phyloP scores from a whole-genome alignment of 345 rosid genomes.

The Aurinia saxatilis region DNA sequence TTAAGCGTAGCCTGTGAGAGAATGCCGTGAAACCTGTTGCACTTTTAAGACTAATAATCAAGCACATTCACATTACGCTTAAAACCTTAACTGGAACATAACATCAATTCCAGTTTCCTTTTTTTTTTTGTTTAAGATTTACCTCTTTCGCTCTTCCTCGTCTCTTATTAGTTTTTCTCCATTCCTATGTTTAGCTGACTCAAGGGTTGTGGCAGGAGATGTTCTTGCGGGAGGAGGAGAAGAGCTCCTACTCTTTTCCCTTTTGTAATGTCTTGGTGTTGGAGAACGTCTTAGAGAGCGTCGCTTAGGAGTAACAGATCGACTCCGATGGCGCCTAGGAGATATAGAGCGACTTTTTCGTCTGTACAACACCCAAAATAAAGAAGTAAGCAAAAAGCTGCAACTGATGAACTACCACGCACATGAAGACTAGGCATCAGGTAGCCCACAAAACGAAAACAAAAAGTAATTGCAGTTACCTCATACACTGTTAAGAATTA shows the following conservation, averaged over 20 bases:
- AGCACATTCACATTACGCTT: constrained; percentile 33
- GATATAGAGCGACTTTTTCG: constrained; percentile 78
- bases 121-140: constrained; percentile 9
- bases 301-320: constrained; percentile 66
- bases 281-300: constrained; percentile 74
- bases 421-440: constrained; percentile 25
- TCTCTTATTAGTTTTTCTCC: constrained; percentile 63
- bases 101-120: not conserved
- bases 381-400: constrained; percentile 39
- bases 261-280: constrained; percentile 62
- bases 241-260: constrained; percentile 76
- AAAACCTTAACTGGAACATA: constrained; percentile 7
- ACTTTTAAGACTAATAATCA: constrained; percentile 48
- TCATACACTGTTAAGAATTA: constrained; percentile 72
- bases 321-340: constrained; percentile 57
- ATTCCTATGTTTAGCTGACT: constrained; percentile 54
- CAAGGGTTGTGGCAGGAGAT: constrained; percentile 60
- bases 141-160: constrained; percentile 94
- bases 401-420: constrained; percentile 18
- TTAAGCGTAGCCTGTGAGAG: constrained; percentile 75
- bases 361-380: constrained; percentile 45
- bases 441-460: constrained; percentile 34
- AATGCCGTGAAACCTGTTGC: constrained; percentile 62
- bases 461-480: constrained; percentile 83
- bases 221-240: constrained; percentile 57